A percentile compares a stretch with the other conserved stretches of the same genome.
phyloP scores from a whole-genome alignment of 176 grass and related monocot species.

The Hordeum vulgare region DNA sequence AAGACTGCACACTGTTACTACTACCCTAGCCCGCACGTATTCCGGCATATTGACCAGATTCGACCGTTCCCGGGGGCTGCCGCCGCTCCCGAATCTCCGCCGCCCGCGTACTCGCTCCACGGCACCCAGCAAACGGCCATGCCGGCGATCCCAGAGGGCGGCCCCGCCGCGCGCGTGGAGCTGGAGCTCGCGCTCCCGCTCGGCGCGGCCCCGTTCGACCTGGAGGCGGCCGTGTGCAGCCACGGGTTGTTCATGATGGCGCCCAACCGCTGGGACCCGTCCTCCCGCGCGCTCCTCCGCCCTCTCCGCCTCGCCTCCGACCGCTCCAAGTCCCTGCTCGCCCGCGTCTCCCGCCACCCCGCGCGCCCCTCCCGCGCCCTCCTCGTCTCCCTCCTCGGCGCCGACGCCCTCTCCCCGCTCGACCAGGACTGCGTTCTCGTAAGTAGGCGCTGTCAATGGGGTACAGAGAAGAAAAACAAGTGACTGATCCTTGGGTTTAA shows the following conservation, averaged over 20 bases:
- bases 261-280: constrained; percentile 70
- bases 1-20: too few relatives aligned
- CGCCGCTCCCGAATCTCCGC: background rate
- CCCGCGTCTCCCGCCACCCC: constrained; percentile 46
- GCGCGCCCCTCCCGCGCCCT: constrained; percentile 12
- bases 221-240: constrained; percentile 78
- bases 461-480: background rate
- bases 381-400: constrained; percentile 48
- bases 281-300: constrained; percentile 45
- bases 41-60: background rate
- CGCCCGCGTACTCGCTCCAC: background rate
- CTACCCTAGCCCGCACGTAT: too few relatives aligned
- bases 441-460: background rate
- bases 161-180: background rate
- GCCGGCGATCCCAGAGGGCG: background rate
- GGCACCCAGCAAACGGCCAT: background rate
- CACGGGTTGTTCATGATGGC: constrained; percentile 94
- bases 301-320: constrained; percentile 73
- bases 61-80: background rate
- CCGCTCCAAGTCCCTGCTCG: constrained; percentile 25
- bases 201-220: constrained; percentile 41
- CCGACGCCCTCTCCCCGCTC: constrained; percentile 23
- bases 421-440: constrained; percentile 55
- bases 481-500: background rate
- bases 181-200: constrained; percentile 28